A percentile compares a stretch with the other conserved stretches of the same genome.
Evolutionary conservation across 305 asterid genomes (phyloP).

Genomic region (Fraxinus angustifolia): DNA sequence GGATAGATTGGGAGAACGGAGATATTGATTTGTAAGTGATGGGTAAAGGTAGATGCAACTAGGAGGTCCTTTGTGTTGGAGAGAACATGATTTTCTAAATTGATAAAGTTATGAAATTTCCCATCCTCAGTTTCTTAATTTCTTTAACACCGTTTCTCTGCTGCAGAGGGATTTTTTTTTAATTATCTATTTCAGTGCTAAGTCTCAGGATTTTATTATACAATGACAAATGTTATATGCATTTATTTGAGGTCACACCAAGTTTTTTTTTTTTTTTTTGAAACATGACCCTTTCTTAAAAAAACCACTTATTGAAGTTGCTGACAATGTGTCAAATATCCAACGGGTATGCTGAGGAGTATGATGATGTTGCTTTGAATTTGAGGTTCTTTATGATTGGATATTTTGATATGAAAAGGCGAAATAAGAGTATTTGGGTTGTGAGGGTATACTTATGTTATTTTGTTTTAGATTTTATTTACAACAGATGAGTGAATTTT

Average conservation of each 20-base stretch:
- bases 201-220: neutral
- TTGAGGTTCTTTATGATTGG: constrained; percentile 1
- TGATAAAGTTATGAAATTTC: neutral
- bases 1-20: neutral
- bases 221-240: neutral
- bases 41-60: neutral
- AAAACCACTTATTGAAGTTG: neutral
- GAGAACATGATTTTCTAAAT: neutral
- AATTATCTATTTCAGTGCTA: constrained; percentile 2
- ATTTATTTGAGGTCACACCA: neutral
- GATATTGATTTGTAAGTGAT: neutral
- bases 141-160: neutral
- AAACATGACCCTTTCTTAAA: neutral
- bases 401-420: neutral
- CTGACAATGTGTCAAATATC: neutral
- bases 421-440: constrained; percentile 1
- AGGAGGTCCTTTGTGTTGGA: neutral
- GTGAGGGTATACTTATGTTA: constrained; percentile 1
- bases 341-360: neutral
- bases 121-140: neutral
- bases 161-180: neutral
- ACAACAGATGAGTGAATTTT: neutral
- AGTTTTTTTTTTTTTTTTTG: neutral
- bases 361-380: neutral
- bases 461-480: neutral